A percentile compares a stretch with the other conserved stretches of the same genome.
Evolutionary conservation across 2,329 filamentous ascomycete genomes (phyloP).

Genomic region (Fusarium circinatum): DNA sequence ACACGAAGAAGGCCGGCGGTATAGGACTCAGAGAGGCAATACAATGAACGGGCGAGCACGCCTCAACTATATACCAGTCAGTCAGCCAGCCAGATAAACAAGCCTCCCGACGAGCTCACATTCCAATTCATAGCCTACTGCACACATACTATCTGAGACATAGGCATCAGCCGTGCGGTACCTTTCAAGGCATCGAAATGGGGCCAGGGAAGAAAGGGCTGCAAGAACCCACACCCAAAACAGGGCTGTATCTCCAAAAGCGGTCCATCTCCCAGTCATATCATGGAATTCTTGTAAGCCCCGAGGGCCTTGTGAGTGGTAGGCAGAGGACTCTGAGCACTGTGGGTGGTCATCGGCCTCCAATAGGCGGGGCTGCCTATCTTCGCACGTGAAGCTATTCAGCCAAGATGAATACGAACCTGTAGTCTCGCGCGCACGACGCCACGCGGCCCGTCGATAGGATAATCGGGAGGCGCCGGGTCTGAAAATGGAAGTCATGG

Average conservation of each 20-base stretch:
- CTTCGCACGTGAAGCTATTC: slow-evolving; percentile 41
- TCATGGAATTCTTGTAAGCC: slow-evolving; percentile 33
- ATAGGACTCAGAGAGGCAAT: slow-evolving; percentile 2
- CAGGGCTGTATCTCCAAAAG: slow-evolving; percentile 32
- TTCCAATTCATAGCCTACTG: slow-evolving; percentile 27
- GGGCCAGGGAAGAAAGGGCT: slow-evolving; percentile 17
- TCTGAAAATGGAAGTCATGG: slow-evolving; percentile 43
- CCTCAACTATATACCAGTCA: slow-evolving; percentile 38
- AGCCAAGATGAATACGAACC: slow-evolving; percentile 28
- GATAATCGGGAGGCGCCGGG: slow-evolving; percentile 26
- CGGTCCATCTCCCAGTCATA: slow-evolving; percentile 37
- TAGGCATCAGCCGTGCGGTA: slow-evolving; percentile 27
- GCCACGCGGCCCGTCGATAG: slow-evolving; percentile 39
- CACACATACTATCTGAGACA: slow-evolving; percentile 25
- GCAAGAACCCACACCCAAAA: slow-evolving; percentile 32
- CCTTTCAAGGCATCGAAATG: slow-evolving; percentile 27
- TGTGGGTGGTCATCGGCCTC: slow-evolving; percentile 43
- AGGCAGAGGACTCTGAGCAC: not conserved
- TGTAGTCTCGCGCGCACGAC: slow-evolving; percentile 34
- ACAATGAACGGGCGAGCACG: slow-evolving; percentile 14
- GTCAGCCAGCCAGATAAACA: not conserved
- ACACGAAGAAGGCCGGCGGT: slow-evolving; percentile 27
- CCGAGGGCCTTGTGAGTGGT: slow-evolving; percentile 34
- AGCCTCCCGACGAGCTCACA: slow-evolving; percentile 21
- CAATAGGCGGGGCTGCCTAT: slow-evolving; percentile 31